A percentile compares a stretch with the other conserved stretches of the same genome.
These are phyloP conservation scores for Pythium grandisporangium DNA, from an alignment of 352 stramenopile genomes.

Conservation along the genomic window DNA sequence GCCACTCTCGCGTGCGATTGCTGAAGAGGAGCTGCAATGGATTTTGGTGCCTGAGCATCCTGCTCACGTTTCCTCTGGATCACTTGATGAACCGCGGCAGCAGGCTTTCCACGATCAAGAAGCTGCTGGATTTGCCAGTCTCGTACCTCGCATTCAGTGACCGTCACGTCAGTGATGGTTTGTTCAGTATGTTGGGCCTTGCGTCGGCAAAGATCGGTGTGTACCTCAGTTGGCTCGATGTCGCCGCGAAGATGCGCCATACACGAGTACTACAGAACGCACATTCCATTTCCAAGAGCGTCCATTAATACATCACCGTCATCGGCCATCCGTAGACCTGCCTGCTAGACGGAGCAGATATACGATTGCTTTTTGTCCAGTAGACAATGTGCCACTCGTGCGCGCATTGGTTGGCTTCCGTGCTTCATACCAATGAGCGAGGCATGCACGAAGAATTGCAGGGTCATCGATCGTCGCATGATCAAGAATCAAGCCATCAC, in stretches of 20 bases:
- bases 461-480: no score
- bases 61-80: slow-evolving; percentile 43
- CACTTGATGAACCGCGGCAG: slow-evolving; percentile 23
- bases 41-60: slow-evolving; percentile 50
- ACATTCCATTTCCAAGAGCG: slow-evolving; percentile 3
- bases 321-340: neutral
- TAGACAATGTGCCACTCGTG: neutral
- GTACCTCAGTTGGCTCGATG: slow-evolving; percentile 31
- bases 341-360: neutral
- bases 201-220: slow-evolving; percentile 34
- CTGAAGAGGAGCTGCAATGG: slow-evolving; percentile 32
- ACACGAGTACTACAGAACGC: slow-evolving; percentile 6
- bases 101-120: slow-evolving; percentile 29
- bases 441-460: no score
- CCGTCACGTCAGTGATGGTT: slow-evolving; percentile 34
- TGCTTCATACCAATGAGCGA: no score
- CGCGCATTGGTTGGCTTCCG: neutral
- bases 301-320: no score
- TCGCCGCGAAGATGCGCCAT: slow-evolving; percentile 23
- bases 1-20: slow-evolving; percentile 18
- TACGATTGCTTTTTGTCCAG: neutral
- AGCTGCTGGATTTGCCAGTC: slow-evolving; percentile 44
- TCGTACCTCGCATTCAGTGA: slow-evolving; percentile 32
- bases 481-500: no score
- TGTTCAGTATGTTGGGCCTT: slow-evolving; percentile 35